Base-by-base conservation (phyloP, 2,329 filamentous ascomycete genomes). In the Gaeumannomyces sp. region DNA sequence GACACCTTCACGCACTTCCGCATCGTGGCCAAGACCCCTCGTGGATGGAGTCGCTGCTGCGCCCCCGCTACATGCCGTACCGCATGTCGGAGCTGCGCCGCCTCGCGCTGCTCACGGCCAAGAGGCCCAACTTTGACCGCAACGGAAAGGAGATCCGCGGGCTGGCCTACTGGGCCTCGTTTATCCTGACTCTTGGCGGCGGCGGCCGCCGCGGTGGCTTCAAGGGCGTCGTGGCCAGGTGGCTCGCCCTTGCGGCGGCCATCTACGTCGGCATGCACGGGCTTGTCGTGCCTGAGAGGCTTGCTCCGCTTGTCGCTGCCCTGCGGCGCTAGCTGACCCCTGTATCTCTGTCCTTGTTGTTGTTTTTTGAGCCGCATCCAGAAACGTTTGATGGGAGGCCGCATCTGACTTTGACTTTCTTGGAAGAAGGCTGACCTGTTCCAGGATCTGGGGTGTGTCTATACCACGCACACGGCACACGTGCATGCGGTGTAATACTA, bases 31-130 rank as follows among this genome's bases (percentile, higher is more conserved):
- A 82, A 80, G 59, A 89, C 87, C 5, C 89, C 0, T 71, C 74
- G 22, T 92, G 89, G 89, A 81, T 89, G 69, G 89, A 92, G 73
- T 78, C 77, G 56, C 72, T 92, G 66, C 78, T 94, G 69, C 82
- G 84, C 66, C 80, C 91, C 63, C 84, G 91, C 67, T 90, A 90
- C 77, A 84, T 87, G 77, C 87, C 87, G 3, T 89, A 87, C 75
- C 76, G 77, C 50, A 73, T 73, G 70, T 72, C 70, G 22, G 75
- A 83, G 67, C 77, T 86, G 65, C 74, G 76, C 59, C 75, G 80
- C 61, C 75, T 83, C 67, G 70, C 78, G 61, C 73, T 75, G 59
- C 73, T 85, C 69, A 78, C 78, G 62, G 69, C 70, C 27, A 65
- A 72, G 68, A 82, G 78, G 72, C 85, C 86, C 67, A 80, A 86